Percentiles rank a stretch among this genome's conserved stretches.
phyloP scores from a whole-genome alignment of 2,329 filamentous ascomycete genomes.

The Claviceps sp. region DNA sequence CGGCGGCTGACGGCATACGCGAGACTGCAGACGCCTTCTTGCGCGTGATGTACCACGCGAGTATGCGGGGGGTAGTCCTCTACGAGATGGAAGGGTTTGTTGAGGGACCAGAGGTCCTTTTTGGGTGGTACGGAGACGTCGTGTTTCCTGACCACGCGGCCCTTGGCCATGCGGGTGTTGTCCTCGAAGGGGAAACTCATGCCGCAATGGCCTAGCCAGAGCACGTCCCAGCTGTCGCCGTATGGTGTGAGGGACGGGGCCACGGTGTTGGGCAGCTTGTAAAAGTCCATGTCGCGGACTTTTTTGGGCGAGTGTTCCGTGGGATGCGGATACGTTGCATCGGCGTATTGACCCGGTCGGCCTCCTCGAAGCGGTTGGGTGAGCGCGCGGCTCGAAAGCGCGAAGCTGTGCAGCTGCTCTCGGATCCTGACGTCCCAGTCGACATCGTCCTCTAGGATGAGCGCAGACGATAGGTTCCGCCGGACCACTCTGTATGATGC shows the following conservation, averaged over 20 bases:
- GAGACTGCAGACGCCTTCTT: constrained; percentile 25
- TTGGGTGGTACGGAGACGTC: constrained; percentile 23
- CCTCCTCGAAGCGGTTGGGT: constrained; percentile 16
- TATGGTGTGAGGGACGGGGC: constrained; percentile 25
- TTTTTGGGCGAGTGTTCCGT: background rate
- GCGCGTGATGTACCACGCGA: constrained; percentile 28
- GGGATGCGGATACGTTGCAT: constrained; percentile 13
- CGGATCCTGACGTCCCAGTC: constrained; percentile 44
- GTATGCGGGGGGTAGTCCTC: constrained; percentile 26
- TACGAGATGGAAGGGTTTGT: constrained; percentile 22
- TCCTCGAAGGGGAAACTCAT: constrained; percentile 16
- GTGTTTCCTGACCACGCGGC: constrained; percentile 17
- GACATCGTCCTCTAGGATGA: constrained; percentile 43
- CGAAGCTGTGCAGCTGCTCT: constrained; percentile 29
- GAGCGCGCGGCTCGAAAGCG: constrained; percentile 21
- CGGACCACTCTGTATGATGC: constrained; percentile 23
- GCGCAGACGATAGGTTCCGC: constrained; percentile 30
- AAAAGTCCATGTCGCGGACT: constrained; percentile 11
- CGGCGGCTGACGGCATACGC: constrained; percentile 31
- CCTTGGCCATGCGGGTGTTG: constrained; percentile 13
- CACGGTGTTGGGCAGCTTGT: constrained; percentile 8
- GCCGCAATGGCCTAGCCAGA: constrained; percentile 38
- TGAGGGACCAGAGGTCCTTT: constrained; percentile 19
- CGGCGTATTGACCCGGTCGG: constrained; percentile 9
- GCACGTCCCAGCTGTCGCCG: constrained; percentile 37